Percentiles rank a stretch among this genome's conserved stretches.
Conservation (phyloP, 805 yeast species). For the Barnettozyma siamensis region DNA sequence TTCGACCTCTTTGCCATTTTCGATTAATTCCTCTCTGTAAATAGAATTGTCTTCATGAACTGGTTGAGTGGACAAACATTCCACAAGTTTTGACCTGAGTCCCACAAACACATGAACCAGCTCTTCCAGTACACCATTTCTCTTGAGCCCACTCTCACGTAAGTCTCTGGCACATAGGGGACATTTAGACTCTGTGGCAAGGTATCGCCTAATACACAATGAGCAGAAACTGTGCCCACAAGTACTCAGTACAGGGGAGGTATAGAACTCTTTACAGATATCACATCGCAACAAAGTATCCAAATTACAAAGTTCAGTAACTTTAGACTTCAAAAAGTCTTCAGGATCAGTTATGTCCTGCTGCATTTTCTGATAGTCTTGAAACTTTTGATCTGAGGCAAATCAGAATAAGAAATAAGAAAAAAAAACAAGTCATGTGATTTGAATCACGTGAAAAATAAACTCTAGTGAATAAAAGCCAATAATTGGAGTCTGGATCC, state of each 20-base stretch:
- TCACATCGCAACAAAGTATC: constrained; percentile 78
- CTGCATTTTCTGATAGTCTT: neutral
- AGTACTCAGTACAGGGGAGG: constrained; percentile 74
- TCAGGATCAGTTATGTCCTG: constrained; percentile 49
- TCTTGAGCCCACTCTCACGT: constrained; percentile 61
- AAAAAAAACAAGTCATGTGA: no score
- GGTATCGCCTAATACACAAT: constrained; percentile 68
- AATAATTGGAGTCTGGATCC: no score
- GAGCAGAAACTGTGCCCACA: constrained; percentile 92
- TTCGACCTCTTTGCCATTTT: neutral
- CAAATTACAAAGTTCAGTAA: constrained; percentile 53
- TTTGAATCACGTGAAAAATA: no score
- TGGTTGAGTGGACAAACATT: constrained; percentile 18
- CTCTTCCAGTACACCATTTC: constrained; percentile 69
- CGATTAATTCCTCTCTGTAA: neutral
- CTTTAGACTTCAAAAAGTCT: constrained; percentile 54
- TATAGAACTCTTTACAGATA: constrained; percentile 78
- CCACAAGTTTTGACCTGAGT: constrained; percentile 36
- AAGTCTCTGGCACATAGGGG: constrained; percentile 74
- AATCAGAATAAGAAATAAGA: no score
- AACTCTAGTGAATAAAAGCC: no score
- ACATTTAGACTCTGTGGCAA: constrained; percentile 56
- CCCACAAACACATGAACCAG: constrained; percentile 47
- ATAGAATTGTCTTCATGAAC: neutral
- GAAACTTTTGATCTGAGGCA: no score